phyloP scores from a whole-genome alignment of 139 green algal species.

The Pseudopediastrum boryanum region DNA sequence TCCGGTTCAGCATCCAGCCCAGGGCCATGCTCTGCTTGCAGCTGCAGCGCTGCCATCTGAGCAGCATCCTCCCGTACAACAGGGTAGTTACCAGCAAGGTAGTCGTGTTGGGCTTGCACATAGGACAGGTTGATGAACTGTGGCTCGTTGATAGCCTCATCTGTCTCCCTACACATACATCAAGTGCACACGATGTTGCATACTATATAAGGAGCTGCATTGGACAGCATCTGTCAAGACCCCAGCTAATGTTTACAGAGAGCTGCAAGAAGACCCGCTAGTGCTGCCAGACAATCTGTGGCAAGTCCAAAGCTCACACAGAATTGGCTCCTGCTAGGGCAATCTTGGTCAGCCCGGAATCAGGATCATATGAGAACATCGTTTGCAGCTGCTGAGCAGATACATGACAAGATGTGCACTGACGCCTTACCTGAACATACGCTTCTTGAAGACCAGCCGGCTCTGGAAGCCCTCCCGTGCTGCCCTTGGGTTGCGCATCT shows the following conservation, averaged over 20 bases:
- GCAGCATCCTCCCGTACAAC: conserved; percentile 93
- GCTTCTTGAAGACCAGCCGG: conserved; percentile 97
- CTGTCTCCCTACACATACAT: conserved; percentile 93
- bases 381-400: conserved; percentile 2
- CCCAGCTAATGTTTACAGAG: too few relatives aligned
- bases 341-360: too few relatives aligned
- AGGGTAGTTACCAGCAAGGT: conserved; percentile 94
- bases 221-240: too few relatives aligned
- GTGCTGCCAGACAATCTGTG: too few relatives aligned
- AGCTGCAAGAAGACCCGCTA: too few relatives aligned
- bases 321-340: too few relatives aligned
- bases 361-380: too few relatives aligned
- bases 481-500: conserved; percentile 72
- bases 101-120: conserved; percentile 92
- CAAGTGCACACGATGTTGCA: conserved; percentile 99
- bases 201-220: too few relatives aligned
- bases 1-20: conserved; percentile 10
- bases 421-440: conserved; percentile 81
- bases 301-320: too few relatives aligned
- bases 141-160: conserved; percentile 94
- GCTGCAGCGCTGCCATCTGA: conserved; percentile 92
- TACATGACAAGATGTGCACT: not conserved
- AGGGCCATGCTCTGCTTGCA: conserved; percentile 44
- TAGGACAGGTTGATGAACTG: conserved; percentile 96
- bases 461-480: conserved; percentile 51